Conservation (phyloP, 768 basidiomycete genomes). For the Trametes coccinea region DNA sequence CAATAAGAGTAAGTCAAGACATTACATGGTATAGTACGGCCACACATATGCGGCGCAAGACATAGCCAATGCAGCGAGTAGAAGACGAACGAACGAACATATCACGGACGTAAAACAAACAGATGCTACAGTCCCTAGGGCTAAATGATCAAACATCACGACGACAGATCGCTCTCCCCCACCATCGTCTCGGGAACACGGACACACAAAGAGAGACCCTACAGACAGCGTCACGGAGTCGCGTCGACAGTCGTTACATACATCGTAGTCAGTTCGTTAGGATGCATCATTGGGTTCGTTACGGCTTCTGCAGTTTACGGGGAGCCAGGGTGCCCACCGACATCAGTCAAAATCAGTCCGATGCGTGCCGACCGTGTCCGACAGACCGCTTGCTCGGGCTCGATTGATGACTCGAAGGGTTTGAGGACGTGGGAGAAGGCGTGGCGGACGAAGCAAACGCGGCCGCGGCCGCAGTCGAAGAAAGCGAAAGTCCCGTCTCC, state of each 20-base stretch:
- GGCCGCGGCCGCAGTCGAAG: conserved; percentile 17
- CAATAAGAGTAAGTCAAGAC: background rate
- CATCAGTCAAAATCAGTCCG: background rate
- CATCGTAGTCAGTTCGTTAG: no score
- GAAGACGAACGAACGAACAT: background rate
- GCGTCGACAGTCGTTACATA: no score
- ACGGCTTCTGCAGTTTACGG: background rate
- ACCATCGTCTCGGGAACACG: no score
- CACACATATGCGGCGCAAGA: background rate
- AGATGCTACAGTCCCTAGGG: no score
- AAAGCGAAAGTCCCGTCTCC: conserved; percentile 16
- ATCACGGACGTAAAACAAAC: no score
- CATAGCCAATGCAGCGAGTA: background rate
- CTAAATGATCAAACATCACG: no score
- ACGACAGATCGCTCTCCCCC: no score
- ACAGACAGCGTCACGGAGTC: no score
- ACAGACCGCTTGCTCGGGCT: conserved; percentile 17
- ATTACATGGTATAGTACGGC: conserved; percentile 13
- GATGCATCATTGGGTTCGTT: background rate
- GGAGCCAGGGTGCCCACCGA: background rate
- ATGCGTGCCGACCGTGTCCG: conserved; percentile 10
- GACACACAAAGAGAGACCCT: no score
- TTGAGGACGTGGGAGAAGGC: conserved; percentile 12
- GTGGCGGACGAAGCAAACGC: conserved; percentile 18
- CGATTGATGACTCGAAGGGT: conserved; percentile 4